These are phyloP conservation scores for Ustilaginoidea virens DNA, from an alignment of 2,329 filamentous ascomycete species.

Conservation along the genomic window DNA sequence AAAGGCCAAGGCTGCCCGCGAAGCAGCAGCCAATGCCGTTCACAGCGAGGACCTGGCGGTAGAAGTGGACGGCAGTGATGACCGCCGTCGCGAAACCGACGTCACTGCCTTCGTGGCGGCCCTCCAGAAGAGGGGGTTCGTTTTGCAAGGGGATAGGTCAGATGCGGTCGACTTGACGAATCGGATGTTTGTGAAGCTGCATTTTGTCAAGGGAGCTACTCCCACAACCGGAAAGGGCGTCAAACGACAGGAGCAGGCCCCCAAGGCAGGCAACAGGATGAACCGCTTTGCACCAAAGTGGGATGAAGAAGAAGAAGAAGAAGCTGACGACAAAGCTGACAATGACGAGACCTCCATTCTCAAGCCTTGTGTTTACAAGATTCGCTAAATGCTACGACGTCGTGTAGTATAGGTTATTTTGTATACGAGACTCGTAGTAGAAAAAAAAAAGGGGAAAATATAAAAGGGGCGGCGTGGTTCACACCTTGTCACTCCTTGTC, in stretches of 20 bases:
- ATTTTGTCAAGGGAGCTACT: slow-evolving; percentile 71
- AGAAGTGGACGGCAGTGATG: slow-evolving; percentile 53
- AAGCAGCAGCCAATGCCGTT: slow-evolving; percentile 26
- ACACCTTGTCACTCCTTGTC: too few species aligned
- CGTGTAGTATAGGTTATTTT: too few species aligned
- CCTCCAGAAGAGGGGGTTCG: slow-evolving; percentile 64
- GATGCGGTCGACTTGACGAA: slow-evolving; percentile 66
- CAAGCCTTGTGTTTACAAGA: slow-evolving; percentile 94
- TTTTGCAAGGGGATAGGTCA: slow-evolving; percentile 51
- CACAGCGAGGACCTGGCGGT: slow-evolving; percentile 46
- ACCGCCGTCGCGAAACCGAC: slow-evolving; percentile 60
- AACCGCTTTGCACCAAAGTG: slow-evolving; percentile 39
- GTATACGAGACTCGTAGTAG: not conserved
- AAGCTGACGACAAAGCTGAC: slow-evolving; percentile 43
- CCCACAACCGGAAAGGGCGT: slow-evolving; percentile 64
- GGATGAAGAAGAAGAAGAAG: slow-evolving; percentile 31
- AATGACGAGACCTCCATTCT: slow-evolving; percentile 48
- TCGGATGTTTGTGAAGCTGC: slow-evolving; percentile 98
- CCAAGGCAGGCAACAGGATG: slow-evolving; percentile 33
- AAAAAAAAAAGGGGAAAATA: too few species aligned
- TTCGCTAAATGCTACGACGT: slow-evolving; percentile 47
- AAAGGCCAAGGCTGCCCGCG: slow-evolving; percentile 26
- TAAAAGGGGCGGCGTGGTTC: too few species aligned
- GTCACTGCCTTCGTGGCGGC: slow-evolving; percentile 78
- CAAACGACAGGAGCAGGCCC: slow-evolving; percentile 28